Percentiles rank a stretch among this genome's conserved stretches.
Evolutionary conservation across 345 rosid genomes (phyloP).

Genomic region (Salix udensis): DNA sequence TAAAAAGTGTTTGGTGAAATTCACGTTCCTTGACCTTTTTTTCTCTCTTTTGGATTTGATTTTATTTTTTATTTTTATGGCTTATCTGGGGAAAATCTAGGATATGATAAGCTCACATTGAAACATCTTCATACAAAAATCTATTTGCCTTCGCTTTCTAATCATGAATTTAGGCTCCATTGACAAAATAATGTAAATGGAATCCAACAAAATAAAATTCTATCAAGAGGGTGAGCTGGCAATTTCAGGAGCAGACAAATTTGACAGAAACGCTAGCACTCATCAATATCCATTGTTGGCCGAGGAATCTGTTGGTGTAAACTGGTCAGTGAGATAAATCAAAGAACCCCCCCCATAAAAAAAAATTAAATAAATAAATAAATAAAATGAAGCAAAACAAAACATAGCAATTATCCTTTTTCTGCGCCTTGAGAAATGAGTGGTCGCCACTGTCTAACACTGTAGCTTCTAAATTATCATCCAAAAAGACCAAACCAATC

Average conservation of each 20-base stretch:
- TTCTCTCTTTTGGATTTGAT: background rate
- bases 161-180: background rate
- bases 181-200: background rate
- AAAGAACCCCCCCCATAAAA: background rate
- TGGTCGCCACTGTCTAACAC: slow-evolving; percentile 14
- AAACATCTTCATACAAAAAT: background rate
- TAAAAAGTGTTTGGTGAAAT: slow-evolving; percentile 3
- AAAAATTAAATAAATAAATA: background rate
- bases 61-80: background rate
- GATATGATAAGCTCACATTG: background rate
- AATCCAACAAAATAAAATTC: background rate
- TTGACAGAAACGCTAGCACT: slow-evolving; percentile 1
- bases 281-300: slow-evolving; percentile 2
- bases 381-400: background rate
- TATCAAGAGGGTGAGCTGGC: slow-evolving; percentile 5
- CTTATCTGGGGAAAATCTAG: background rate
- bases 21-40: background rate
- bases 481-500: slow-evolving; percentile 8
- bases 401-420: background rate
- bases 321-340: slow-evolving; percentile 1
- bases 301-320: slow-evolving; percentile 27
- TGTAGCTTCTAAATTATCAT: slow-evolving; percentile 26
- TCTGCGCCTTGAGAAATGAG: slow-evolving; percentile 1
- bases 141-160: background rate
- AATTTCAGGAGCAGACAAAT: slow-evolving; percentile 5